These are phyloP conservation scores for Hypoxylon sp. DNA, from an alignment of 2,329 filamentous ascomycete genomes.

Conservation along the genomic window DNA sequence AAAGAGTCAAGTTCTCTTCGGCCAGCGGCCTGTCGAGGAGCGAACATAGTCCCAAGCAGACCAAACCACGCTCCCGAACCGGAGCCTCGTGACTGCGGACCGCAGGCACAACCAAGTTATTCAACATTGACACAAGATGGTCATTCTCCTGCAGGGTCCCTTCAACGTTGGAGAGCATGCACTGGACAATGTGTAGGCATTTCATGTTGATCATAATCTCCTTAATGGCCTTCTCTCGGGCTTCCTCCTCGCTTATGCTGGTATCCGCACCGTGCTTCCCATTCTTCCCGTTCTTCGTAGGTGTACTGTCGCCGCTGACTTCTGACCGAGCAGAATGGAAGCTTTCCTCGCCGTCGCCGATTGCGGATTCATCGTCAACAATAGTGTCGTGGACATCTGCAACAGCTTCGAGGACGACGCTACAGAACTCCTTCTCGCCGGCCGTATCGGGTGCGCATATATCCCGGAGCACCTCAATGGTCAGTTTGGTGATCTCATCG, in stretches of 20 bases:
- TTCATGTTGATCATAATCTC: conserved; percentile 99
- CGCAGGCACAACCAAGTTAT: conserved; percentile 95
- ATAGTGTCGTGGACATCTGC: conserved; percentile 98
- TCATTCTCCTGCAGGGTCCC: conserved; percentile 90
- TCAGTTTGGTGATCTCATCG: conserved; percentile 91
- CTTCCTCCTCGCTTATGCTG: conserved; percentile 73
- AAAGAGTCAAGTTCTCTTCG: conserved; percentile 90
- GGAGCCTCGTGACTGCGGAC: conserved; percentile 94
- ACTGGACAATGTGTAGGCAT: conserved; percentile 96
- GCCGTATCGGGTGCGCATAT: conserved; percentile 83
- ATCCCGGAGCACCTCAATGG: conserved; percentile 83
- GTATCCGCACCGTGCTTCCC: conserved; percentile 59
- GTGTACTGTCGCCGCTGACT: conserved; percentile 76
- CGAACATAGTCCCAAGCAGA: conserved; percentile 92
- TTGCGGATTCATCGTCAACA: conserved; percentile 75
- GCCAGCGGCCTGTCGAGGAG: conserved; percentile 92
- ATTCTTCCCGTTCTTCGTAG: conserved; percentile 63
- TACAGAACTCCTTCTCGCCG: conserved; percentile 86
- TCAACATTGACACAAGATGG: conserved; percentile 96
- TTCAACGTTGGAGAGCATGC: conserved; percentile 94
- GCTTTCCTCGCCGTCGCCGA: conserved; percentile 77
- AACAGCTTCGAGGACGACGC: conserved; percentile 90
- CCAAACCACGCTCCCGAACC: conserved; percentile 88
- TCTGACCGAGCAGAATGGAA: conserved; percentile 96
- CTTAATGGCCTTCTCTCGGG: conserved; percentile 80